Evolutionary conservation across 2,329 filamentous ascomycete species (phyloP), one percentile per base, ranked within the genome.

Genomic region (Ceratocystis cacaofunesta): DNA sequence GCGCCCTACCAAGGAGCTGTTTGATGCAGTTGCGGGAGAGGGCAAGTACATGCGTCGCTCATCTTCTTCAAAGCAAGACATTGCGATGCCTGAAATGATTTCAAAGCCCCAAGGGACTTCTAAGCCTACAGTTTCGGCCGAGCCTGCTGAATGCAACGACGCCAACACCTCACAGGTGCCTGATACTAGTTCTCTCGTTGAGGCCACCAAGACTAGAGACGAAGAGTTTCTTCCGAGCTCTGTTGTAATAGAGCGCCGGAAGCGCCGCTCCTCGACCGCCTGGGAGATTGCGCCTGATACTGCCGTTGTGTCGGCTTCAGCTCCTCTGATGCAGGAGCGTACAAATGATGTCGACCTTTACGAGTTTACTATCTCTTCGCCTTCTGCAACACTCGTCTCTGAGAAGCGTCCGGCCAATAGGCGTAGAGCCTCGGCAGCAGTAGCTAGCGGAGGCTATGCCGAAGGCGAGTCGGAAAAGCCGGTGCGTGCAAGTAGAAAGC

Each of bases 1-100:
- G 67, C 82, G 89, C 67, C 88, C 89, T 25, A 88, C 86, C 1
- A 89, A 89, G 72, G 84, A 89, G 69, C 75, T 92, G 8, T 82
- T 87, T 44, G 88, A 91, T 73, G 89, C 88, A 1, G 88, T 92
- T 15, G 75, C 81, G 10, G 84, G 82, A n/a, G 82, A 87, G 69
- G 81, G 80, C 41, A 85, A 80, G 71, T 77, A 79, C 67, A 66
- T 78, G 69, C 72, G 77, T 62, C 74, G 76, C 64, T 75, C 73
- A 28, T 67, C 63, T 10, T 52, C 65, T n/a, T 65, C 66, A 22
- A 67, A 63, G 25, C 66, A 67, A 22, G 66, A 67, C 36, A 46
- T 65, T 52, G 48, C 22, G 25, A 12, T 61, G 5, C 15, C 62
- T 1, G 71, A 71, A 5, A 69, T 50, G 17, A 22, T 61, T 46